phyloP scores from a whole-genome alignment of 108 stramenopile genomes.

The Cyclotella cryptica region DNA sequence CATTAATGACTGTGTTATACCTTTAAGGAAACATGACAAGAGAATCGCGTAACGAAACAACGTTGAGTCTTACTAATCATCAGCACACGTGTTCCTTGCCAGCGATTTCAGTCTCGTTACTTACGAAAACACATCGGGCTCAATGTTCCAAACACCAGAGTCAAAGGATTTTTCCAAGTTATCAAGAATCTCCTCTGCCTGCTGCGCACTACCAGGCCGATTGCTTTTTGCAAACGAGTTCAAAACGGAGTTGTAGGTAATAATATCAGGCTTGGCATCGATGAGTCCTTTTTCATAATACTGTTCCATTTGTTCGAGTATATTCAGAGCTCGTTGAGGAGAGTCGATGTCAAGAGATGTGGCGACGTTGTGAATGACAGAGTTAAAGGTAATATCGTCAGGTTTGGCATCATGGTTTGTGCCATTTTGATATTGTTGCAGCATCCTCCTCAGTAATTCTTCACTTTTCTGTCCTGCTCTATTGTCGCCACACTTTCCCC shows the following conservation, averaged over 20 bases:
- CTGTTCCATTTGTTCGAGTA: conserved; percentile 62
- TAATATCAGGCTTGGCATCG: conserved; percentile 44
- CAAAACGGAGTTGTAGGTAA: conserved; percentile 63
- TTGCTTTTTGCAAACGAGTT: conserved; percentile 65
- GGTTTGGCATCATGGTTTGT: conserved; percentile 38
- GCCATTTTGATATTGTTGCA: conserved; percentile 22
- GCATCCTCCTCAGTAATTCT: conserved; percentile 44
- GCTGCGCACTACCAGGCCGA: conserved; percentile 29
- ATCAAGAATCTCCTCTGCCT: conserved; percentile 42
- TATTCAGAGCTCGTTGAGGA: conserved; percentile 43
- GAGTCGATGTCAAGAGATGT: conserved; percentile 44
- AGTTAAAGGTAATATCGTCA: conserved; percentile 53
- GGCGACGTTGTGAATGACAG: conserved; percentile 58
- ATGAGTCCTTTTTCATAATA: conserved; percentile 34
- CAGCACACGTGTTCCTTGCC: too few relatives aligned
- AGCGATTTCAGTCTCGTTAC: background rate
- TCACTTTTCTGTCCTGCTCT: conserved; percentile 37
- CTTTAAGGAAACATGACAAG: background rate
- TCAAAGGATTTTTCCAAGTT: conserved; percentile 33
- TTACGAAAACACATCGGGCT: conserved; percentile 54
- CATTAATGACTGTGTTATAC: conserved; percentile 51
- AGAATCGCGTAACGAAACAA: background rate
- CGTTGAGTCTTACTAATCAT: too few relatives aligned
- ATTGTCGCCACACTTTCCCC: conserved; percentile 36
- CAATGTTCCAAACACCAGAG: conserved; percentile 23